These are phyloP conservation scores for Bacterosira constricta DNA, from an alignment of 108 stramenopile genomes.

Conservation along the genomic window DNA sequence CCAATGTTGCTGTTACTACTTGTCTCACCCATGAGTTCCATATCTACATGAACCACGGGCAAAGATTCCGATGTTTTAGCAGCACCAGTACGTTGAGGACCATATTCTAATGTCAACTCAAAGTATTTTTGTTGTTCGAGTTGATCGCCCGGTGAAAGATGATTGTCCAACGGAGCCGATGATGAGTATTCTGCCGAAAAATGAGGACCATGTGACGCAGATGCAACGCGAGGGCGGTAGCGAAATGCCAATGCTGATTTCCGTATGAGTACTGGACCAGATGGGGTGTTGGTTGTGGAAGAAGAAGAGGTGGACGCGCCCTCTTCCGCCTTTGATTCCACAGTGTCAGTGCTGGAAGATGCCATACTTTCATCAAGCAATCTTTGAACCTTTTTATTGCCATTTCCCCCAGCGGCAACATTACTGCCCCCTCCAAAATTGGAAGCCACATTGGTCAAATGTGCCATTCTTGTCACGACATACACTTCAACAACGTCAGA, in stretches of 20 bases:
- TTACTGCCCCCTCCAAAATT: background rate
- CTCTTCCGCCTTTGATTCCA: constrained; percentile 13
- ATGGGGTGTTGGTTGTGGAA: constrained; percentile 7
- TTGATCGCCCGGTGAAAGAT: constrained; percentile 6
- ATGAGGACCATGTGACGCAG: constrained; percentile 22
- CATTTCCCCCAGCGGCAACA: background rate
- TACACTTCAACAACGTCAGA: constrained; percentile 85
- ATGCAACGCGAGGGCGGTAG: constrained; percentile 57
- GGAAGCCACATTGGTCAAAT: constrained; percentile 42
- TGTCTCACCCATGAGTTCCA: constrained; percentile 6
- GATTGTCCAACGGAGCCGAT: background rate
- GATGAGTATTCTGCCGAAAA: constrained; percentile 19
- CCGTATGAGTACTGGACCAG: constrained; percentile 55
- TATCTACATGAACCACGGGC: constrained; percentile 56
- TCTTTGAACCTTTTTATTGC: background rate
- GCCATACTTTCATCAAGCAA: constrained; percentile 10
- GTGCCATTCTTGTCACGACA: constrained; percentile 63
- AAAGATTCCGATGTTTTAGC: constrained; percentile 57
- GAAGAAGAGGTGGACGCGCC: constrained; percentile 10
- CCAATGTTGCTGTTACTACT: constrained; percentile 8
- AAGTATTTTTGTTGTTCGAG: constrained; percentile 44
- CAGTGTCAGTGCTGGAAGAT: background rate
- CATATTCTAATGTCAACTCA: constrained; percentile 85
- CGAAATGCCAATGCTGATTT: constrained; percentile 77
- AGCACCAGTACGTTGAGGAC: constrained; percentile 68